A percentile compares a stretch with the other conserved stretches of the same genome.
These are phyloP conservation scores for Paracoccidioides brasiliensis DNA, from an alignment of 2,329 filamentous ascomycete genomes.

Conservation along the genomic window DNA sequence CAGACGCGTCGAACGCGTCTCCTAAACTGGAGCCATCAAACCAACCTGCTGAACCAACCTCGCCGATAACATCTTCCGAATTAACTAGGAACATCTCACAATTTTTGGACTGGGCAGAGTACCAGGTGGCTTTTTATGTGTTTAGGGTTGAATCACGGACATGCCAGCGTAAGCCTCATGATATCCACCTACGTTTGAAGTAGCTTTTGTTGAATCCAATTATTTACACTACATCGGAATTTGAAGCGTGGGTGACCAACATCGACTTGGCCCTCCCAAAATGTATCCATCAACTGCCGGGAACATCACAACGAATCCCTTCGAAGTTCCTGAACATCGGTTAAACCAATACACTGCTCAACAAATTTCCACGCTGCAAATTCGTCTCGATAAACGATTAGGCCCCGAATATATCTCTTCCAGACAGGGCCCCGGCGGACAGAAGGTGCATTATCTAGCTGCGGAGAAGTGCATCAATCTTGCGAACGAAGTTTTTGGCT, in stretches of 20 bases:
- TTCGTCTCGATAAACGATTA: conserved; percentile 78
- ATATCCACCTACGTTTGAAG: not conserved
- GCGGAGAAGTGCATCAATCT: conserved; percentile 93
- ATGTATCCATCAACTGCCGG: conserved; percentile 25
- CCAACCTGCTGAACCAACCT: not conserved
- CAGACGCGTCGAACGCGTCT: not conserved
- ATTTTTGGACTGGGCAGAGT: not conserved
- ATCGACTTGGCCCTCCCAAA: conserved; percentile 36
- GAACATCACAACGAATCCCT: conserved; percentile 53
- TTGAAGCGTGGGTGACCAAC: conserved; percentile 56
- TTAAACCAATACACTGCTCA: conserved; percentile 75
- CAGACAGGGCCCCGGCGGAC: conserved; percentile 66
- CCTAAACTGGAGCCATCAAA: not conserved
- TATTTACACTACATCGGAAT: not conserved
- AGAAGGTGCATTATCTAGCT: conserved; percentile 85
- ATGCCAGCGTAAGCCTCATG: conserved; percentile 2
- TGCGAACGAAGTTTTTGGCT: conserved; percentile 89
- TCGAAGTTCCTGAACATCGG: conserved; percentile 55
- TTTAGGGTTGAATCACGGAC: too few relatives aligned
- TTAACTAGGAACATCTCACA: not conserved
- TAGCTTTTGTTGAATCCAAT: not conserved
- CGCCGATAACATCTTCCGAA: not conserved
- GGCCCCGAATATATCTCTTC: conserved; percentile 93
- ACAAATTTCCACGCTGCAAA: conserved; percentile 78
- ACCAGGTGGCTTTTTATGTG: not conserved